A percentile compares a stretch with the other conserved stretches of the same genome.
These are phyloP conservation scores for Agrostemma githago DNA, from an alignment of 148 eudicot genomes.

Conservation along the genomic window DNA sequence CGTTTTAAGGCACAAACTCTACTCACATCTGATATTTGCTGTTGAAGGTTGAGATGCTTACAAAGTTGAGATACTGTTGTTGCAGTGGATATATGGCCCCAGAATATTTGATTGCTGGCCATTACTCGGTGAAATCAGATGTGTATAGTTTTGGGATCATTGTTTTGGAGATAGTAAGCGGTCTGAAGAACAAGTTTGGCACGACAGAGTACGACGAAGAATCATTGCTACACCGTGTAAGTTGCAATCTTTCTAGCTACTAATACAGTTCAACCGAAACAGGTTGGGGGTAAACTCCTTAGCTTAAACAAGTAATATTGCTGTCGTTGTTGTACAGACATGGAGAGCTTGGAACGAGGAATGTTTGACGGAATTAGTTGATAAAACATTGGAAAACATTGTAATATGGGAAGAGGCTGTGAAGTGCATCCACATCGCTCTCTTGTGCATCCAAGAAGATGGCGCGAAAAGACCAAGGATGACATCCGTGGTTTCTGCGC, in stretches of 20 bases:
- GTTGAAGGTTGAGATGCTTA: background rate
- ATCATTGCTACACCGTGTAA: constrained; percentile 32
- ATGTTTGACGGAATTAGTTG: constrained; percentile 11
- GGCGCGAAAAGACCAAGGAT: constrained; percentile 28
- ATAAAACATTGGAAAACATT: constrained; percentile 5
- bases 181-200: constrained; percentile 24
- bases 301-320: no score
- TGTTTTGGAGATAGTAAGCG: constrained; percentile 31
- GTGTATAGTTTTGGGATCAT: constrained; percentile 37
- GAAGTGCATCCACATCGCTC: constrained; percentile 29
- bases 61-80: background rate
- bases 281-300: background rate
- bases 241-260: background rate
- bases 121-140: constrained; percentile 34
- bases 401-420: constrained; percentile 20
- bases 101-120: constrained; percentile 29
- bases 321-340: constrained; percentile 8
- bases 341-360: constrained; percentile 34
- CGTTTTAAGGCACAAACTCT: no score
- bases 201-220: constrained; percentile 9
- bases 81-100: constrained; percentile 39
- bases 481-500: constrained; percentile 24
- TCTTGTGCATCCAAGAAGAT: constrained; percentile 32
- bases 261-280: no score
- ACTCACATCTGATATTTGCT: no score